Evolutionary conservation across 2,329 filamentous ascomycete genomes (phyloP).

Genomic region (Colletotrichum sp.): DNA sequence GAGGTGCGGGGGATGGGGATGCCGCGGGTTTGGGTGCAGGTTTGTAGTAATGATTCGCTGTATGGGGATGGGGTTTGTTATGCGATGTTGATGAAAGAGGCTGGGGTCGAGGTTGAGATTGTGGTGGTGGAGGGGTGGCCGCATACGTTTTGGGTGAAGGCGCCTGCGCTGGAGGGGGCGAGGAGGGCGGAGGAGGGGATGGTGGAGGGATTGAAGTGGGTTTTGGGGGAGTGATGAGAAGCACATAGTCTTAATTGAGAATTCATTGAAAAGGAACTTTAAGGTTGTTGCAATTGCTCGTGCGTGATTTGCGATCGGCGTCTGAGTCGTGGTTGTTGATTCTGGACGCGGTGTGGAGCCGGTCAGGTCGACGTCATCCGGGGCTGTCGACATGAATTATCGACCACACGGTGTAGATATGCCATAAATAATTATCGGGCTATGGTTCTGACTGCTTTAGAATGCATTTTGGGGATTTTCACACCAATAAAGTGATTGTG

Average conservation of each 20-base stretch:
- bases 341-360: background rate
- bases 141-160: conserved; percentile 58
- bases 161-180: conserved; percentile 43
- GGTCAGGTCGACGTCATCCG: accelerated
- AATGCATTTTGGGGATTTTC: background rate
- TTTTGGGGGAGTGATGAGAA: conserved; percentile 25
- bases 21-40: conserved; percentile 52
- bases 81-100: conserved; percentile 42
- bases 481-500: accelerated
- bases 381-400: accelerated
- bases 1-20: conserved; percentile 34
- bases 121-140: conserved; percentile 51
- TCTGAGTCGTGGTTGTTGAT: background rate
- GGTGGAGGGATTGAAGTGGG: conserved; percentile 45
- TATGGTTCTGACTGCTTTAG: accelerated
- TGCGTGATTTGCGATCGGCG: background rate
- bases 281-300: background rate
- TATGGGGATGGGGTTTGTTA: conserved; percentile 58
- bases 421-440: accelerated
- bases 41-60: conserved; percentile 54
- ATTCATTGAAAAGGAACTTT: accelerated
- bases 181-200: conserved; percentile 45
- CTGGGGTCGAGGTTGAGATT: conserved; percentile 23
- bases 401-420: background rate
- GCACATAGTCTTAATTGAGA: background rate